Percentiles rank a stretch among this genome's conserved stretches.
Evolutionary conservation across 2,329 filamentous ascomycete species (phyloP).

Genomic region (Dryadomyces quercivorus): DNA sequence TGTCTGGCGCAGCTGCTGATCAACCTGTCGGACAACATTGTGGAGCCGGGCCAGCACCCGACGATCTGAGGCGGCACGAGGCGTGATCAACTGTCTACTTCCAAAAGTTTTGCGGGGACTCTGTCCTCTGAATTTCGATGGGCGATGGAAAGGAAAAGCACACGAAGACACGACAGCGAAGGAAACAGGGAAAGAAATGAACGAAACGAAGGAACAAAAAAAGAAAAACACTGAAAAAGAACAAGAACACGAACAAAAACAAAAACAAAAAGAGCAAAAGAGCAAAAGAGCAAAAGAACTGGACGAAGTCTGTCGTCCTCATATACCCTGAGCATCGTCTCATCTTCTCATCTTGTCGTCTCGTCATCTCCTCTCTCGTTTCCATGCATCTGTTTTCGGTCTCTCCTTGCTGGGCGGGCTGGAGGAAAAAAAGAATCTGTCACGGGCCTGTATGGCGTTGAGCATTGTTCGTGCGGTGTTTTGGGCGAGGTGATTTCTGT

Average conservation of each 20-base stretch:
- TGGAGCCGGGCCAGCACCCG: slow-evolving; percentile 26
- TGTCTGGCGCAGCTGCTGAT: slow-evolving; percentile 95
- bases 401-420: neutral
- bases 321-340: neutral
- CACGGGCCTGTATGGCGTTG: slow-evolving; percentile 5
- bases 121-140: neutral
- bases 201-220: neutral
- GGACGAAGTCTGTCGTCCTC: neutral
- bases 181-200: too few relatives aligned
- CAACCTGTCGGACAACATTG: slow-evolving; percentile 85
- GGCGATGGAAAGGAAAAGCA: too few relatives aligned
- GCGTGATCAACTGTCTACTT: neutral
- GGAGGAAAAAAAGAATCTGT: neutral
- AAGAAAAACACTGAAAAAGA: neutral
- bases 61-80: slow-evolving; percentile 3
- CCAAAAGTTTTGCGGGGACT: neutral
- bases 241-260: too few relatives aligned
- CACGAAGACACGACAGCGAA: too few relatives aligned
- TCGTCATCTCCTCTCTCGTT: neutral
- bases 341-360: neutral
- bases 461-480: slow-evolving; percentile 2
- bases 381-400: neutral
- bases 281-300: neutral
- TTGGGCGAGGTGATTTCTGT: neutral
- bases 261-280: neutral